Evolutionary conservation across 2,329 filamentous ascomycete genomes (phyloP).

Genomic region (Hysterium pulicare): DNA sequence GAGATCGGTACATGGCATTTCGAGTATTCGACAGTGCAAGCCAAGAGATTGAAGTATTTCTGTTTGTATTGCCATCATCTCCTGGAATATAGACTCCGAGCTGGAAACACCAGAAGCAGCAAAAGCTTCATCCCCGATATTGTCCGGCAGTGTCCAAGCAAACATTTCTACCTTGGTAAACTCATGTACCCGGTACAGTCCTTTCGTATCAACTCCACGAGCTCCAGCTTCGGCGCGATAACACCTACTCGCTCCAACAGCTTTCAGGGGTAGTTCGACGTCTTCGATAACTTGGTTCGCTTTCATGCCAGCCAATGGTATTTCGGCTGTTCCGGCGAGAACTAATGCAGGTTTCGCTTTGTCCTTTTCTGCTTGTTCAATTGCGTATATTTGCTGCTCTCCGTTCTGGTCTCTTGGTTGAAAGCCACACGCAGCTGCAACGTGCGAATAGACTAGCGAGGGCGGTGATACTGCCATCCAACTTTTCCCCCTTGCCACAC

Average conservation of each 20-base stretch:
- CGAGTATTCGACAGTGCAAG: conserved; percentile 81
- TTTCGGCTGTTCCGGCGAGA: conserved; percentile 88
- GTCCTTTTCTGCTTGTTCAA: conserved; percentile 66
- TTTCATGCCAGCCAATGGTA: conserved; percentile 87
- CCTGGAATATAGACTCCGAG: conserved; percentile 65
- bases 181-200: conserved; percentile 93
- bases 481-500: conserved; percentile 66
- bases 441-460: conserved; percentile 86
- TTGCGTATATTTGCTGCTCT: conserved; percentile 86
- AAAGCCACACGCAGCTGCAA: conserved; percentile 88
- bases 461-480: conserved; percentile 83
- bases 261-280: conserved; percentile 67
- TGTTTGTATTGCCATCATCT: conserved; percentile 83
- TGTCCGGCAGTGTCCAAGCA: conserved; percentile 72
- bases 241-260: conserved; percentile 83
- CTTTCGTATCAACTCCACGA: conserved; percentile 85
- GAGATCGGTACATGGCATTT: conserved; percentile 87
- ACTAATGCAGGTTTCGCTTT: conserved; percentile 63
- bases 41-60: conserved; percentile 75
- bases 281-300: conserved; percentile 67
- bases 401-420: conserved; percentile 86
- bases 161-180: conserved; percentile 99
- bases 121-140: conserved; percentile 30
- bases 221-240: conserved; percentile 94
- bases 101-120: conserved; percentile 28